Conservation (phyloP, 192 early-diverging fungal genomes). For the Backusella australiensis region DNA sequence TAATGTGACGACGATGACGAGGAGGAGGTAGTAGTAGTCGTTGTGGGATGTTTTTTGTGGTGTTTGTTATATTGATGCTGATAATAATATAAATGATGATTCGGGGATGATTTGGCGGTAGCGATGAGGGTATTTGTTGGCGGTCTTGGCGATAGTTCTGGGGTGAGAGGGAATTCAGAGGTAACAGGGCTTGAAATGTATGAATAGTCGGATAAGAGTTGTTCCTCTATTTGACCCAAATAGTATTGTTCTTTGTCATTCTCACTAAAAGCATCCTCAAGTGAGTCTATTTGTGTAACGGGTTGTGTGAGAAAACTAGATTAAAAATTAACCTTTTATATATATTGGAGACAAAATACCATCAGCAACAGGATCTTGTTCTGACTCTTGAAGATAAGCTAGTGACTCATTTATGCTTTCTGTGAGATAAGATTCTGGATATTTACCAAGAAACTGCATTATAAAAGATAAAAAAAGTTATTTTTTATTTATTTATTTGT, state of each 20-base stretch:
- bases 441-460: background rate
- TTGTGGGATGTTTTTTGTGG: background rate
- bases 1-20: background rate
- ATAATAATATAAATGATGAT: background rate
- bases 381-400: constrained; percentile 9
- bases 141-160: constrained; percentile 18
- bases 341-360: background rate
- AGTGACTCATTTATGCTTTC: constrained; percentile 8
- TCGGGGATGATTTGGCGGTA: background rate
- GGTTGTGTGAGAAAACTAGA: background rate
- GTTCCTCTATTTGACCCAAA: constrained; percentile 12
- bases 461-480: background rate
- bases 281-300: constrained; percentile 13
- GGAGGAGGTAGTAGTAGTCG: background rate
- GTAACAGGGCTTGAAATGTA: constrained; percentile 5
- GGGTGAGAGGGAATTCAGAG: constrained; percentile 20
- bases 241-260: constrained; percentile 14
- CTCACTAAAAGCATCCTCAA: constrained; percentile 8
- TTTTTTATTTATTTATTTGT: background rate
- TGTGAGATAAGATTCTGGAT: constrained; percentile 9
- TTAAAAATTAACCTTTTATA: background rate
- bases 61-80: background rate
- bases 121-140: background rate
- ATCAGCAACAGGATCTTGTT: background rate
- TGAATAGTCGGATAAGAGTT: background rate